Percentiles rank a stretch among this genome's conserved stretches.
phyloP scores from a whole-genome alignment of 2,329 filamentous ascomycete genomes.

The Apiospora arundinis region DNA sequence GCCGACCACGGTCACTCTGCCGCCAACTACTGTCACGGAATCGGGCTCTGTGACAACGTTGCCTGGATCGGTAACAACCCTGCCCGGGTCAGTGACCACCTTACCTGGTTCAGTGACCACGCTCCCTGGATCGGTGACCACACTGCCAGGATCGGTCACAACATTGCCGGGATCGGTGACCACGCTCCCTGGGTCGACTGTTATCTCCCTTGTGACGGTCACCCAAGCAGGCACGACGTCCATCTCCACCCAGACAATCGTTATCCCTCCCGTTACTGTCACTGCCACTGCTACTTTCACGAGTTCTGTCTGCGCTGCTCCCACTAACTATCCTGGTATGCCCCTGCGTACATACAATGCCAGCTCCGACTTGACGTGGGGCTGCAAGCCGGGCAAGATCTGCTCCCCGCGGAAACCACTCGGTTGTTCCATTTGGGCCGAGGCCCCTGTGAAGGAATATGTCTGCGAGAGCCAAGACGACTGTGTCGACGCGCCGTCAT shows the following conservation, averaged over 20 bases:
- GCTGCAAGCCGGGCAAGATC: constrained; percentile 58
- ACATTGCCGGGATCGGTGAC: constrained; percentile 13
- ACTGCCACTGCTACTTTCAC: constrained; percentile 16
- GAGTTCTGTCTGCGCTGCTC: constrained; percentile 48
- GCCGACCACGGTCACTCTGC: constrained; percentile 23
- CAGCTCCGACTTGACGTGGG: constrained; percentile 55
- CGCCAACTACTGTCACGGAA: constrained; percentile 27
- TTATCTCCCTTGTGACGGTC: constrained; percentile 30
- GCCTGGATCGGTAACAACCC: constrained; percentile 10
- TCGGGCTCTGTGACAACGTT: constrained; percentile 9
- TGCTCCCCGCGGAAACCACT: constrained; percentile 58
- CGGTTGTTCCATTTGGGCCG: constrained; percentile 58
- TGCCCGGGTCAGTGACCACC: constrained; percentile 17
- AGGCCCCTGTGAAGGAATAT: constrained; percentile 52
- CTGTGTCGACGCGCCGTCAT: constrained; percentile 51
- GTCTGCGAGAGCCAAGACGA: constrained; percentile 49
- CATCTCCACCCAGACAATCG: constrained; percentile 28
- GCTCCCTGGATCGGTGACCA: constrained; percentile 16
- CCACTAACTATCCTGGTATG: constrained; percentile 44
- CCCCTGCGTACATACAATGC: constrained; percentile 37
- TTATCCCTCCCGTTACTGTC: constrained; percentile 26
- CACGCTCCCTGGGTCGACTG: constrained; percentile 21
- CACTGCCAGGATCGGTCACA: constrained; percentile 17
- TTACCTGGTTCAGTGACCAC: not conserved
- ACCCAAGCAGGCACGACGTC: constrained; percentile 33